These are phyloP conservation scores for Suhomyces coccinellae DNA, from an alignment of 1,139 yeast species.

Conservation along the genomic window DNA sequence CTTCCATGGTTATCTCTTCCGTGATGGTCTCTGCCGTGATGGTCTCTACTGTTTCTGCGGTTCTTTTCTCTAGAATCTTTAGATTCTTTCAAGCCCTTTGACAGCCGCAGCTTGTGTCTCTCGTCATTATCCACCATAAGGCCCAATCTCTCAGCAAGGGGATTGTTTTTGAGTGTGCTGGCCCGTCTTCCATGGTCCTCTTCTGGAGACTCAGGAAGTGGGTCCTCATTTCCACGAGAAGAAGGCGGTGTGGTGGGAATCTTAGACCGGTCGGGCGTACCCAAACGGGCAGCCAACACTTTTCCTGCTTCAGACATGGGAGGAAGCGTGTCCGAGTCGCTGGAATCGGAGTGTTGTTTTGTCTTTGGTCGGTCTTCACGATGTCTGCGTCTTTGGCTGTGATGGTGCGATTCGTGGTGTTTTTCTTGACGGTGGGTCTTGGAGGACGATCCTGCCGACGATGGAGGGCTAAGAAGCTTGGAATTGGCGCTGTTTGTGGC, in stretches of 20 bases:
- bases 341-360: conserved; percentile 7
- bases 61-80: neutral
- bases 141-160: conserved; percentile 27
- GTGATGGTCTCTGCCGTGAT: neutral
- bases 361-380: conserved; percentile 3
- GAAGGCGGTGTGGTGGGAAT: conserved; percentile 3
- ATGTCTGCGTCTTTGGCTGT: neutral
- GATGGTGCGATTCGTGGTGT: neutral
- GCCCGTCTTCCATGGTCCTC: neutral
- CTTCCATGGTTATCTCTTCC: neutral
- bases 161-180: conserved; percentile 7
- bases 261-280: conserved; percentile 10
- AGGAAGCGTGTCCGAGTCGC: conserved; percentile 17
- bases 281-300: conserved; percentile 30
- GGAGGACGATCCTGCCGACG: neutral
- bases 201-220: neutral
- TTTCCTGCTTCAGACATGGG: conserved; percentile 31
- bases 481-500: neutral
- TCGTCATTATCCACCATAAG: neutral
- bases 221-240: conserved; percentile 3
- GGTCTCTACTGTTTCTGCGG: neutral
- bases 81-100: neutral
- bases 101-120: neutral
- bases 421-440: neutral
- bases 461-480: neutral